These are phyloP conservation scores for Fonsecaea monophora DNA, from an alignment of 2,329 filamentous ascomycete genomes.

Conservation along the genomic window DNA sequence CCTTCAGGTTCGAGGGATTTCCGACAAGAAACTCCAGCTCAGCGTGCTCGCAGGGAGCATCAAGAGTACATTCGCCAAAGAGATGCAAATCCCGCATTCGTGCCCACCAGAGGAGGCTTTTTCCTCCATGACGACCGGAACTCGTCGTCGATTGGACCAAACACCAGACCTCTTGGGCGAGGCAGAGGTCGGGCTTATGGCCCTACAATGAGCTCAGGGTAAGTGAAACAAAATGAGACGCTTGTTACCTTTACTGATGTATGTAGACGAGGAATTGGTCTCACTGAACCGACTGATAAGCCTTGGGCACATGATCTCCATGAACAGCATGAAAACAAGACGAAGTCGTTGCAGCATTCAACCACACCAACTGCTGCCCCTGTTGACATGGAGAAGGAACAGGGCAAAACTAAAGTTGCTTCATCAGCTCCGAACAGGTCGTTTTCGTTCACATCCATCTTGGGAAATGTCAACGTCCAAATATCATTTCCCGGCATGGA, in stretches of 20 bases:
- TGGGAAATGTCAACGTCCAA: constrained; percentile 84
- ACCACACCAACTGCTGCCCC: constrained; percentile 30
- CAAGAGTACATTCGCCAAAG: constrained; percentile 88
- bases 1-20: constrained; percentile 45
- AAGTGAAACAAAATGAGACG: constrained; percentile 5
- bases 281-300: constrained; percentile 39
- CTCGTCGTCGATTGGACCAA: constrained; percentile 20
- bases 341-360: constrained; percentile 45
- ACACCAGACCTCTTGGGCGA: constrained; percentile 72
- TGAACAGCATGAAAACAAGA: constrained; percentile 58
- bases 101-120: constrained; percentile 91
- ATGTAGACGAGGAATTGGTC: constrained; percentile 27
- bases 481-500: constrained; percentile 80
- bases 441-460: constrained; percentile 81
- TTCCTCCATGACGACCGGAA: constrained; percentile 96
- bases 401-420: constrained; percentile 36
- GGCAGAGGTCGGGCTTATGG: constrained; percentile 67
- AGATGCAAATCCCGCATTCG: constrained; percentile 89
- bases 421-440: constrained; percentile 69
- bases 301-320: constrained; percentile 94
- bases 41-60: constrained; percentile 81
- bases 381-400: constrained; percentile 30
- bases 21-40: constrained; percentile 65
- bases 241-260: constrained; percentile 17
- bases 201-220: constrained; percentile 44